Percentiles rank a stretch among this genome's conserved stretches.
Conservation (phyloP, 192 early-diverging fungal genomes). For the Entomortierella parvispora region DNA sequence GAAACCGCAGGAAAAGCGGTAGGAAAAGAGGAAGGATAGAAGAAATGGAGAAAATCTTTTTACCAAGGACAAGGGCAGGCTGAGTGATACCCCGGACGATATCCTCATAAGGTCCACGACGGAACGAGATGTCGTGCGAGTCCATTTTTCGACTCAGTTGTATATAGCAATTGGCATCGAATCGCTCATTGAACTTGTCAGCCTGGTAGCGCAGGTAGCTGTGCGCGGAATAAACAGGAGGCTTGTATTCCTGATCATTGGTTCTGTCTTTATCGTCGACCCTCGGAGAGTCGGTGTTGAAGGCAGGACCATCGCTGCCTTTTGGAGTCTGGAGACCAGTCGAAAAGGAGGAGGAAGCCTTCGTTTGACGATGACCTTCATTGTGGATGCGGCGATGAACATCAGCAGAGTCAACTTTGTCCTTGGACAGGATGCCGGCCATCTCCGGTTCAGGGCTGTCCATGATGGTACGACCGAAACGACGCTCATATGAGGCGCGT, state of each 20-base stretch:
- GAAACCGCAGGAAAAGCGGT: too few relatives aligned
- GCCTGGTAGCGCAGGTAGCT: conserved; percentile 98
- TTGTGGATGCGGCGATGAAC: conserved; percentile 55
- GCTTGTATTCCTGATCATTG: conserved; percentile 11
- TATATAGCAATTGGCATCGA: conserved; percentile 99
- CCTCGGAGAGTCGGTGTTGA: too few relatives aligned
- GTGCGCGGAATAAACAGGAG: conserved; percentile 88
- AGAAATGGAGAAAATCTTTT: too few relatives aligned
- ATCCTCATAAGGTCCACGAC: conserved; percentile 62
- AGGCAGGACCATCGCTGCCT: not conserved
- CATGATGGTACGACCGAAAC: conserved; percentile 84
- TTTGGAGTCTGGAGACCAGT: conserved; percentile 26
- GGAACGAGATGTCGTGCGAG: conserved; percentile 83
- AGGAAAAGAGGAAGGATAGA: too few relatives aligned
- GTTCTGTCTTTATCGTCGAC: not conserved
- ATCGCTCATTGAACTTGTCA: conserved; percentile 83
- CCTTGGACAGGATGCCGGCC: conserved; percentile 13
- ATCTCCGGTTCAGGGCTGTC: not conserved
- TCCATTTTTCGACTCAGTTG: conserved; percentile 94
- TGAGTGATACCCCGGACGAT: conserved; percentile 76
- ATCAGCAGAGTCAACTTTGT: conserved; percentile 30
- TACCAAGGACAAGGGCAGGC: conserved; percentile 88
- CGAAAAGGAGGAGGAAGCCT: not conserved
- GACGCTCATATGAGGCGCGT: conserved; percentile 93
- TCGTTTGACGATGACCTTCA: conserved; percentile 54